Evolutionary conservation across 371 early-diverging fungal genomes (phyloP).

Genomic region (Globomyces sp.): DNA sequence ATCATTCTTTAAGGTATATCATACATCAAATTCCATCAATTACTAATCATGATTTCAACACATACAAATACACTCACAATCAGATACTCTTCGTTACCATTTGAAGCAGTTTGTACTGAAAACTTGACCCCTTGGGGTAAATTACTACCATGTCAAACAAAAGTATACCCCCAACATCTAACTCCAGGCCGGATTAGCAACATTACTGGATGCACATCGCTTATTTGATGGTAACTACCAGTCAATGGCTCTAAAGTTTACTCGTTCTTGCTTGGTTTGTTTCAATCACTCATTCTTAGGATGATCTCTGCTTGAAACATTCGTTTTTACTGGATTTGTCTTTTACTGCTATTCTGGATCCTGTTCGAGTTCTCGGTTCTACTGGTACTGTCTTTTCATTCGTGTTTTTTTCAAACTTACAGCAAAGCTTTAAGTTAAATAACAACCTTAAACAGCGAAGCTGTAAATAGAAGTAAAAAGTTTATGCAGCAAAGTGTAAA

Average conservation of each 20-base stretch:
- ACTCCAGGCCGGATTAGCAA: slow-evolving; percentile 74
- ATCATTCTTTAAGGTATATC: too few species aligned
- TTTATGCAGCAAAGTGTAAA: too few species aligned
- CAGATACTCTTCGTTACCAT: slow-evolving; percentile 78
- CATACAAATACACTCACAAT: slow-evolving; percentile 23
- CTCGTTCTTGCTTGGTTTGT: slow-evolving; percentile 39
- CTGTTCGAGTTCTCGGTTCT: slow-evolving; percentile 58
- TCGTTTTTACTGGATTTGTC: slow-evolving; percentile 15
- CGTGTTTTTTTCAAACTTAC: too few species aligned
- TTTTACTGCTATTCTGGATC: slow-evolving; percentile 71
- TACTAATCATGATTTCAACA: too few species aligned
- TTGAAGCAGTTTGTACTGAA: slow-evolving; percentile 95
- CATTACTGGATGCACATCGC: slow-evolving; percentile 81
- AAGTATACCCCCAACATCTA: slow-evolving; percentile 43
- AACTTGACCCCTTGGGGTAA: slow-evolving; percentile 97
- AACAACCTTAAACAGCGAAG: too few species aligned
- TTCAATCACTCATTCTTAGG: slow-evolving; percentile 55
- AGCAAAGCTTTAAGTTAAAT: too few species aligned
- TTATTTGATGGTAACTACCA: slow-evolving; percentile 87
- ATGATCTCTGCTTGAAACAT: too few species aligned
- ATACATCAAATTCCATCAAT: too few species aligned
- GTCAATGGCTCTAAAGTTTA: slow-evolving; percentile 65
- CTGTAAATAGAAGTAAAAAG: too few species aligned
- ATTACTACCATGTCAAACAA: slow-evolving; percentile 88
- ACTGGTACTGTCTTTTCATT: background rate